A percentile compares a stretch with the other conserved stretches of the same genome.
Evolutionary conservation across 2,329 filamentous ascomycete genomes (phyloP).

Genomic region (Pyricularia pennisetigena): DNA sequence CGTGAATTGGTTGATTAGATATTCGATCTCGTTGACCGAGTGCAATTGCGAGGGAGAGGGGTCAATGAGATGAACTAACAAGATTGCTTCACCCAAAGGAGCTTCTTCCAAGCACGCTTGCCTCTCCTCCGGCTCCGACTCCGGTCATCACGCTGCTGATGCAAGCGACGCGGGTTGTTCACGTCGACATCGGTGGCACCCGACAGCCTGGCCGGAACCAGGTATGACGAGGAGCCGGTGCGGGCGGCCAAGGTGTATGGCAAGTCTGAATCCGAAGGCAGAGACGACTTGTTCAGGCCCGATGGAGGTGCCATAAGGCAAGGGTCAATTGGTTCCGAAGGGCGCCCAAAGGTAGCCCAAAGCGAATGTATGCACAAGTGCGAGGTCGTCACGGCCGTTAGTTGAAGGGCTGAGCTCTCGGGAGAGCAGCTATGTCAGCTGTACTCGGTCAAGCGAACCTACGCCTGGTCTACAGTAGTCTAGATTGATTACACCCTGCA

Average conservation of each 20-base stretch:
- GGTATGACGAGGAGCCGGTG: background rate
- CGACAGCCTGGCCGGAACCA: background rate
- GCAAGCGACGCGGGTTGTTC: background rate
- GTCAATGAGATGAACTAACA: slow-evolving; percentile 42
- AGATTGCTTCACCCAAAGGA: slow-evolving; percentile 95
- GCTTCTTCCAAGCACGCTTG: slow-evolving; percentile 81
- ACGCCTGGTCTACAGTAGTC: background rate
- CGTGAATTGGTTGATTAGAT: background rate
- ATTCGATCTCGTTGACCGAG: background rate
- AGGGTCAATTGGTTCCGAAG: background rate
- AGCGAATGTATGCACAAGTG: background rate
- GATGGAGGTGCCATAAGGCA: slow-evolving; percentile 4
- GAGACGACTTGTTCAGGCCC: slow-evolving; percentile 1
- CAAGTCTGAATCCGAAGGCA: background rate
- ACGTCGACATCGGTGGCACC: background rate
- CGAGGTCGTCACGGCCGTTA: background rate
- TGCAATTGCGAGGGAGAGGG: too few relatives aligned
- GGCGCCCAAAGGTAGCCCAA: background rate
- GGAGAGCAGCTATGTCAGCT: background rate
- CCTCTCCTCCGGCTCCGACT: slow-evolving; percentile 55
- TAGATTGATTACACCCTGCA: background rate
- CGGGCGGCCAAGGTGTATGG: background rate
- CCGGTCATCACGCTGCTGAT: slow-evolving; percentile 30
- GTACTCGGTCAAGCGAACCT: background rate
- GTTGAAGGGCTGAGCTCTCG: background rate